phyloP scores from a whole-genome alignment of 2,329 filamentous ascomycete species.

The Akanthomyces uredinophilus region DNA sequence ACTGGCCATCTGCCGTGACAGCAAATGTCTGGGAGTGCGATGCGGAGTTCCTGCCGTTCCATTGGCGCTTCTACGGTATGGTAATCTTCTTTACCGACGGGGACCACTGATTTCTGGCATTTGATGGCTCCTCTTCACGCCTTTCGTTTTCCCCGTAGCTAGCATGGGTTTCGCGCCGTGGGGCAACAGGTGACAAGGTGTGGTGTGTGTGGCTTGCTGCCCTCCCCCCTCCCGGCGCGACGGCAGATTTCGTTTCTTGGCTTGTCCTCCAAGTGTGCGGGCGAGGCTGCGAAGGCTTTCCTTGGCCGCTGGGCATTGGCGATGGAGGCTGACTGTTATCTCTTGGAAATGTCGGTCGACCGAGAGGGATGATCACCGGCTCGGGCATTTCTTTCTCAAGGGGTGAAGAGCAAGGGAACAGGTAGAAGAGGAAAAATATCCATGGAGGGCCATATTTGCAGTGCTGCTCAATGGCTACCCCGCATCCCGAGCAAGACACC shows the following conservation, averaged over 20 bases:
- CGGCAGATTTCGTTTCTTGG: neutral
- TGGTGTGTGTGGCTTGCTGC: neutral
- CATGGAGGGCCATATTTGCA: too few relatives aligned
- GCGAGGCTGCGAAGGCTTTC: neutral
- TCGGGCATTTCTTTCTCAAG: too few relatives aligned
- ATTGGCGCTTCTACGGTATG: too few relatives aligned
- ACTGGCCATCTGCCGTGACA: too few relatives aligned
- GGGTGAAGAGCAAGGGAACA: too few relatives aligned
- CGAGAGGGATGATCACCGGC: too few relatives aligned
- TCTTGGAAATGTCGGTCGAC: neutral
- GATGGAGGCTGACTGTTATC: slow-evolving; percentile 1
- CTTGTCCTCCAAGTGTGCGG: neutral
- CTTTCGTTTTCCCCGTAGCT: neutral
- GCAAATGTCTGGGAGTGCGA: neutral
- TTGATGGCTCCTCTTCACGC: neutral
- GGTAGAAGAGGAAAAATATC: too few relatives aligned
- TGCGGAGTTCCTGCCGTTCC: neutral
- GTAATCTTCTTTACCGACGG: too few relatives aligned
- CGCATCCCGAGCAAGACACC: neutral
- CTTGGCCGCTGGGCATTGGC: slow-evolving; percentile 8
- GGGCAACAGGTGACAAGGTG: neutral
- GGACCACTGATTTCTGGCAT: too few relatives aligned
- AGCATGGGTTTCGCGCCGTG: neutral
- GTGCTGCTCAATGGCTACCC: neutral
- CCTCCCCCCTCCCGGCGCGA: neutral